Base-by-base conservation (phyloP, 176 grass and related monocot genomes). In the Coix lacrymajobi region DNA sequence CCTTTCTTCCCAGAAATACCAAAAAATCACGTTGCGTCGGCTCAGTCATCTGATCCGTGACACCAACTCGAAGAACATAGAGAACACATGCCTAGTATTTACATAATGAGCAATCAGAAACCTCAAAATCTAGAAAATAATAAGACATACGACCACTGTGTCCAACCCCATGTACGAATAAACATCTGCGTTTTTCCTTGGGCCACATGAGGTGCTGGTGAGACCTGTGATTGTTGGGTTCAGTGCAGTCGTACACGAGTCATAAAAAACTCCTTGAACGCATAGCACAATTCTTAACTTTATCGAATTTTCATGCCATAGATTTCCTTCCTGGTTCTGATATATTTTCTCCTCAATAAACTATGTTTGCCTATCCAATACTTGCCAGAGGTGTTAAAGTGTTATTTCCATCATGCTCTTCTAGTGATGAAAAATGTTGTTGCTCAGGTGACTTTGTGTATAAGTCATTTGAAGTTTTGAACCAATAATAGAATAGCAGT, bases 11-110 rank as follows among this genome's bases (percentile, higher is more conserved):
- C 51, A 96, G 87, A 88, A 96, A 89, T 87, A 95, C 85, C 68
- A 98, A 95, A 87, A 98, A 88, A 49, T 91, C 85, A 76, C 89
- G 85, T 33, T 98, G 92, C 10, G 89, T 82, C 5, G 89, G 93
- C 91, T 96, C 96, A 34, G 87, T 98, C 90, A 96, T 91, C 76
- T 96, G 96, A 72, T 98, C 96, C 57, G 93, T 83, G 79, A 96
- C 79, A 80, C 96, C 96, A 92, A 98, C 91, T 81, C 87, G 92
- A 67, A 95, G 82, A 88, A 98, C 81, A 79, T 98, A 98, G 45
- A 98, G 71, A 64, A 98, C 89, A 87, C 96, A 98, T 77, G 96
- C 93, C 95, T 98, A 74, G 30, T 63, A 87, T 81, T 79, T 39
- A 90, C 16, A 89, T 44, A 69, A 87, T 83, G 51, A 89, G 75